Evolutionary conservation across 1,284 basidiomycete species (phyloP), one percentile per base, ranked within the genome.

Genomic region (Athelia sp.): DNA sequence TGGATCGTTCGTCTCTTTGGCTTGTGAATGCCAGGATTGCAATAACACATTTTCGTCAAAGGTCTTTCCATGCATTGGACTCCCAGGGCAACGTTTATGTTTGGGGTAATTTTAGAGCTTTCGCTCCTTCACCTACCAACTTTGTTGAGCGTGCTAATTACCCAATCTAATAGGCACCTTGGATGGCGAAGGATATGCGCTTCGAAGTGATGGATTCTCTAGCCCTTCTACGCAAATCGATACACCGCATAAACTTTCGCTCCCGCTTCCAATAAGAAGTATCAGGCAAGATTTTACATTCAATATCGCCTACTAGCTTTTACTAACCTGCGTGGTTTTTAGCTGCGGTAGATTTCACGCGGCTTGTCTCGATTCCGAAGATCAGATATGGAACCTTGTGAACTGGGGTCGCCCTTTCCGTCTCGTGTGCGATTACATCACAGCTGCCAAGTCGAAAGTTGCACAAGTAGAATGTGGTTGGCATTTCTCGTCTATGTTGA

Each of bases 41-140:
- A 46, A 51, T 49, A 19, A 36, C 31, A 50, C 9, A 18, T 34
- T 36, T 26, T 42, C 40, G 22, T 38, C 26, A 26, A 51, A 90
- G 87, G 88, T 88, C 84, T 31, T 90, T 90, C 62, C 82, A 89
- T 60, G 87, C 87, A 2, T 65, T 91, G 42, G 89, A 92, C 64
- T 84, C 84, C 2, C 68, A 78, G 46, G 91, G 92, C 9, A 68
- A 71, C 29, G 69, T 93, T 10, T 81, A 85, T 65, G 88, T 88
- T n/a, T 94, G 91, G 90, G 91, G 91, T 88, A 62, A 53, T 71
- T 50, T n/a, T n/a, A n/a, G n/a, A n/a, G n/a, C n/a, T n/a, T n/a
- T n/a, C n/a, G n/a, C n/a, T n/a, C n/a, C n/a, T n/a, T n/a, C n/a
- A n/a, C n/a, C n/a, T n/a, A n/a, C n/a, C n/a, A n/a, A n/a, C n/a